Evolutionary conservation across 106 monocot genomes (phyloP).

Genomic region (Chionographis japonica): DNA sequence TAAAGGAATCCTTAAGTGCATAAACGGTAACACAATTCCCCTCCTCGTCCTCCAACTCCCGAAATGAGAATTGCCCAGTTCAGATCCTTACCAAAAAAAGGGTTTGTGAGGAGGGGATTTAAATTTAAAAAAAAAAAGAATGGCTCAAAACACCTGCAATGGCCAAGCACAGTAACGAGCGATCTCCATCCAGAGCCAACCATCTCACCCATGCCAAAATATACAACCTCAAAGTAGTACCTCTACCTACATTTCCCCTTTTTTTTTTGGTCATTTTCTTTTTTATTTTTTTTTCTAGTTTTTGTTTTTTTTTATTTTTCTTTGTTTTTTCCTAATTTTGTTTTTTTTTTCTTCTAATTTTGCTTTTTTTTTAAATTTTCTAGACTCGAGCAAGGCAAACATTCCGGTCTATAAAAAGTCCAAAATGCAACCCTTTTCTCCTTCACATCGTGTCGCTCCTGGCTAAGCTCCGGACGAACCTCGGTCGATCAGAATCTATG

Average conservation of each 20-base stretch:
- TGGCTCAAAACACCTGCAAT: neutral
- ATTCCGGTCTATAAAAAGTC: too few species aligned
- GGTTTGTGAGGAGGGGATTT: neutral
- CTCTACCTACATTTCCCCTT: neutral
- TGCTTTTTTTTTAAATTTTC: conserved; percentile 1
- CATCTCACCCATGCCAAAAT: conserved; percentile 1
- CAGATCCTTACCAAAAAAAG: neutral
- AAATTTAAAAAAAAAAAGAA: neutral
- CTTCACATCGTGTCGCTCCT: conserved; percentile 28
- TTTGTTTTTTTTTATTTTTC: conserved; percentile 5
- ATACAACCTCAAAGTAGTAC: conserved; percentile 3
- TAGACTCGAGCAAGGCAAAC: too few species aligned
- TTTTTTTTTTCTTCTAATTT: neutral
- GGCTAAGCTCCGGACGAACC: conserved; percentile 21
- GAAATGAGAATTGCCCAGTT: neutral
- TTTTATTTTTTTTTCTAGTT: neutral
- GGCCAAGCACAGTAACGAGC: neutral
- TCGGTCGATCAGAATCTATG: conserved; percentile 3
- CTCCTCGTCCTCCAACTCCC: neutral
- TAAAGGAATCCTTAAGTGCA: neutral
- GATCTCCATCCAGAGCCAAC: neutral
- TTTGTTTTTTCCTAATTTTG: neutral
- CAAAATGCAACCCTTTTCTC: neutral
- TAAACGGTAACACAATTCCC: neutral
- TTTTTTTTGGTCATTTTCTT: neutral